These are phyloP conservation scores for Monascus ruber DNA, from an alignment of 2,329 filamentous ascomycete genomes.

Conservation along the genomic window DNA sequence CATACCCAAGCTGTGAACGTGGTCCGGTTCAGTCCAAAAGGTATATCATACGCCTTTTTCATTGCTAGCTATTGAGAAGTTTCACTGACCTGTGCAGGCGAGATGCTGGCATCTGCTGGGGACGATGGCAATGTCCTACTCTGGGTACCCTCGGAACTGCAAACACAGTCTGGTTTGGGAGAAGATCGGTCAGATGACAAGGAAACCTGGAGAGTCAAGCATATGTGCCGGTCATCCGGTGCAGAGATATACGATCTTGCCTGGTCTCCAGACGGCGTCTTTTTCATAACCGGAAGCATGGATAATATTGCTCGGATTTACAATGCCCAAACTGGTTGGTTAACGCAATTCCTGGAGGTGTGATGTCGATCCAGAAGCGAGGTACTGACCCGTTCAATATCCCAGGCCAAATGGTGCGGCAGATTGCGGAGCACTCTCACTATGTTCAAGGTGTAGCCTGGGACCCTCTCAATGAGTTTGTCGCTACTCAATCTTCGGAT, in stretches of 20 bases:
- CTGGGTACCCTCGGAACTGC: slow-evolving; percentile 80
- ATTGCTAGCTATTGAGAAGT: too few relatives aligned
- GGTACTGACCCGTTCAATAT: slow-evolving; percentile 13
- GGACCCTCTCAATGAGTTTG: slow-evolving; percentile 96
- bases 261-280: slow-evolving; percentile 93
- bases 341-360: slow-evolving; percentile 1
- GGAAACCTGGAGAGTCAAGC: slow-evolving; percentile 91
- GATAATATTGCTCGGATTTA: slow-evolving; percentile 97
- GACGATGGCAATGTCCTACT: slow-evolving; percentile 96
- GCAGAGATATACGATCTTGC: slow-evolving; percentile 97
- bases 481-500: slow-evolving; percentile 95
- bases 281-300: slow-evolving; percentile 99
- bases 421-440: slow-evolving; percentile 94
- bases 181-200: slow-evolving; percentile 84
- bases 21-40: slow-evolving; percentile 87
- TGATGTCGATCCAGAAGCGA: not conserved
- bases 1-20: slow-evolving; percentile 98
- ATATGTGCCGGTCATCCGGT: slow-evolving; percentile 91
- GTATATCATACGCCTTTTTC: slow-evolving; percentile 35
- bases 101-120: slow-evolving; percentile 85
- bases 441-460: slow-evolving; percentile 97
- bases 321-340: slow-evolving; percentile 75
- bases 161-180: slow-evolving; percentile 57
- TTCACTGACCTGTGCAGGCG: slow-evolving; percentile 47
- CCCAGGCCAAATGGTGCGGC: slow-evolving; percentile 59